Conservation (phyloP, 176 grass and related monocot genomes). For the Avena insularis region DNA sequence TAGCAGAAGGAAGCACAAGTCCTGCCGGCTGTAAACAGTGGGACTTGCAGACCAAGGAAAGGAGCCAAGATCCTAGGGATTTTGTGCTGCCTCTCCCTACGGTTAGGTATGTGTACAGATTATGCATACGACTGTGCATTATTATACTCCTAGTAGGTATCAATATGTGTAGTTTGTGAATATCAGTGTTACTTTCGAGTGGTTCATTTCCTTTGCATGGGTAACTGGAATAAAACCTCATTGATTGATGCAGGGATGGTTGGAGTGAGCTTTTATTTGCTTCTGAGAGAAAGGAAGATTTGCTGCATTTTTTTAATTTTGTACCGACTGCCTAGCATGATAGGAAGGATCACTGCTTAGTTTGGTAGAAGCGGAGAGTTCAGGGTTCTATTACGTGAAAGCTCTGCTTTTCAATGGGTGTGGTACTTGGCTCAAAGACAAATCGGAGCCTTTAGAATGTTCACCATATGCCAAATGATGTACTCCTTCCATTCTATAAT, state of each 20-base stretch:
- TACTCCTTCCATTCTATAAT: too few relatives aligned
- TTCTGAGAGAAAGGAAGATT: neutral
- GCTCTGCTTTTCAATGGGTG: too few relatives aligned
- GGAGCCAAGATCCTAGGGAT: constrained; percentile 29
- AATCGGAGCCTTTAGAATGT: neutral
- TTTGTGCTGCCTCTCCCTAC: constrained; percentile 27
- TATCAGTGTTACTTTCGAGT: neutral
- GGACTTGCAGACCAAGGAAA: constrained; percentile 53
- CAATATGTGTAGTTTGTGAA: neutral
- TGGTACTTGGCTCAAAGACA: neutral
- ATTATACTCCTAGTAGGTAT: neutral
- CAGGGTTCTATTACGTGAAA: neutral
- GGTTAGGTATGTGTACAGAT: constrained; percentile 18
- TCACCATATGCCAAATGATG: neutral
- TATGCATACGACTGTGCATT: neutral
- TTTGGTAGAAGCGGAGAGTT: neutral
- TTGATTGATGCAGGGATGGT: neutral
- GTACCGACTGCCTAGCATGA: neutral
- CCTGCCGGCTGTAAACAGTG: constrained; percentile 2
- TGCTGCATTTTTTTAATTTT: neutral
- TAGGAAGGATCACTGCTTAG: neutral
- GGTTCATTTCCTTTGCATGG: constrained; percentile 1
- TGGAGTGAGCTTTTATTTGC: neutral
- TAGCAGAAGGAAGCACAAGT: constrained; percentile 3
- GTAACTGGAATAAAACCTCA: neutral